phyloP scores from a whole-genome alignment of 1,139 yeast genomes.

The Diutina mesorugosa region DNA sequence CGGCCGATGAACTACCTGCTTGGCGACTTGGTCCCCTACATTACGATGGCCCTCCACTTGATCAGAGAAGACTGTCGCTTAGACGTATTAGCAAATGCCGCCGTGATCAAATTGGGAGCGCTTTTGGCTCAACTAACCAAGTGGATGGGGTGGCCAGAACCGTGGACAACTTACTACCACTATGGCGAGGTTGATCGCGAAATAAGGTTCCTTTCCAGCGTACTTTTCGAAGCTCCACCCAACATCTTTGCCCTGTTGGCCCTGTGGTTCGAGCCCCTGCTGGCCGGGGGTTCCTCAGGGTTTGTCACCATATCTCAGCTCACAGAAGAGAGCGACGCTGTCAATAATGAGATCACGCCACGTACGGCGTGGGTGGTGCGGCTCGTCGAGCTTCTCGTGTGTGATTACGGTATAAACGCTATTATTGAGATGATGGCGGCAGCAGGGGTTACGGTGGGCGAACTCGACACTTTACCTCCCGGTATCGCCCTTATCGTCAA shows the following conservation, averaged over 20 bases:
- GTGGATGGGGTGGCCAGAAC: slow-evolving; percentile 67
- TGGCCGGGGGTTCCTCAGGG: slow-evolving; percentile 32
- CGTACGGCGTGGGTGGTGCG: slow-evolving; percentile 45
- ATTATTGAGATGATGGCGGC: slow-evolving; percentile 50
- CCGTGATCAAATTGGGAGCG: slow-evolving; percentile 29
- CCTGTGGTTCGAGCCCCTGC: not conserved
- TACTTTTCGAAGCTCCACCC: slow-evolving; percentile 38
- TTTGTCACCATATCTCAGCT: slow-evolving; percentile 59
- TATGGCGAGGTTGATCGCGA: slow-evolving; percentile 17
- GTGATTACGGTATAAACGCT: slow-evolving; percentile 38
- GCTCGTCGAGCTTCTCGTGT: slow-evolving; percentile 50
- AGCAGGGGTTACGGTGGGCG: slow-evolving; percentile 34
- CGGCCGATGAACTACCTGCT: slow-evolving; percentile 23
- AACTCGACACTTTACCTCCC: slow-evolving; percentile 59
- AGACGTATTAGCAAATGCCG: slow-evolving; percentile 30
- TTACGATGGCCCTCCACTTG: slow-evolving; percentile 61
- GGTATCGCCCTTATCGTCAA: slow-evolving; percentile 59
- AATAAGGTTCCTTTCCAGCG: slow-evolving; percentile 26
- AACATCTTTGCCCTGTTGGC: slow-evolving; percentile 40
- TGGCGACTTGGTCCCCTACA: slow-evolving; percentile 39
- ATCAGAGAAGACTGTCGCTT: slow-evolving; percentile 64
- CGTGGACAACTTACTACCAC: slow-evolving; percentile 52
- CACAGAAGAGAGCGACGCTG: slow-evolving; percentile 47
- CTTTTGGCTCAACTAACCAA: slow-evolving; percentile 48
- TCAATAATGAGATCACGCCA: slow-evolving; percentile 54